phyloP scores from a whole-genome alignment of 2,329 filamentous ascomycete genomes.

The Trichoderma endophyticum region DNA sequence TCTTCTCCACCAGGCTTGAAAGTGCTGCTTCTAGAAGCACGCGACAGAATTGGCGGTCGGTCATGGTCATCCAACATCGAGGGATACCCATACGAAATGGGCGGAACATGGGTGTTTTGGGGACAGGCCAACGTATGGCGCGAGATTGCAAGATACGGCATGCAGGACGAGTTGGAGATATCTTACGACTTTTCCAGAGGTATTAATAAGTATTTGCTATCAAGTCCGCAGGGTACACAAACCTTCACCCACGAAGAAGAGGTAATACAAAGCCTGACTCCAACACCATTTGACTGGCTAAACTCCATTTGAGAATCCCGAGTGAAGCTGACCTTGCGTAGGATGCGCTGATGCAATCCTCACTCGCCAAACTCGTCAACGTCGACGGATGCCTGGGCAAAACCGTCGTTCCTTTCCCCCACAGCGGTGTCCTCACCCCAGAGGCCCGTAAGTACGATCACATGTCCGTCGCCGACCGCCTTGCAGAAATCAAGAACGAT shows the following conservation, averaged over 20 bases:
- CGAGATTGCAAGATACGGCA: conserved; percentile 14
- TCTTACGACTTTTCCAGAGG: conserved; percentile 13
- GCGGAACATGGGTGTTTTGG: conserved; percentile 7
- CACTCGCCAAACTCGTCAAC: conserved; percentile 11
- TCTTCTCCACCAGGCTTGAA: not conserved
- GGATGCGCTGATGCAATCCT: conserved; percentile 11
- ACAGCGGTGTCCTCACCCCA: not conserved
- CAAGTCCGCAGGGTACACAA: not conserved
- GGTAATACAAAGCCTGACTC: not conserved
- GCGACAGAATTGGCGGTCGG: conserved; percentile 8
- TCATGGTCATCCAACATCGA: conserved; percentile 13
- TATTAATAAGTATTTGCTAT: conserved; percentile 7
- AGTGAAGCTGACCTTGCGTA: not conserved
- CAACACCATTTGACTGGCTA: not conserved
- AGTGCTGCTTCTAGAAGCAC: conserved; percentile 3
- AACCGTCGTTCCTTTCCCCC: conserved; percentile 5
- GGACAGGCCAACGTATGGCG: conserved; percentile 12
- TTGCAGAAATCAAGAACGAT: conserved; percentile 6
- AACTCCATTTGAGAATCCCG: not conserved
- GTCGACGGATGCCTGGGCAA: conserved; percentile 6
- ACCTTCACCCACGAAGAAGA: conserved; percentile 13
- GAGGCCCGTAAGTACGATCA: conserved; percentile 16
- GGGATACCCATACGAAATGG: conserved; percentile 10
- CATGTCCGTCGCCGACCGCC: conserved; percentile 7
- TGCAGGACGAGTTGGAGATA: conserved; percentile 7